A percentile compares a stretch with the other conserved stretches of the same genome.
phyloP scores from a whole-genome alignment of 306 rosid species.

The Ammopiptanthus mongolicus region DNA sequence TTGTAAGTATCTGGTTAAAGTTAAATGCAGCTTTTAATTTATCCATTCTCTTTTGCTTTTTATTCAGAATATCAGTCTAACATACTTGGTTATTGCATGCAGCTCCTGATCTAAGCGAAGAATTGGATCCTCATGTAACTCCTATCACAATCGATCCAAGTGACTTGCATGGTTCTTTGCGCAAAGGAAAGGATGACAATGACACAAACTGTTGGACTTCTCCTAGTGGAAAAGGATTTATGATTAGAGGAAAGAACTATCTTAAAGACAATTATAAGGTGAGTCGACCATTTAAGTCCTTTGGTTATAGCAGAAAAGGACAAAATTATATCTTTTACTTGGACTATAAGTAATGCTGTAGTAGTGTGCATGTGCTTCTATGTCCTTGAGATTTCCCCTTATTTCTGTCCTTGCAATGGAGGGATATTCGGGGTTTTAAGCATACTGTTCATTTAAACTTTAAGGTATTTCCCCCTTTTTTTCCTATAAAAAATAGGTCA shows the following conservation, averaged over 20 bases:
- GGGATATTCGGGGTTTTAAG: background rate
- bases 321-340: background rate
- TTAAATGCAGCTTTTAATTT: conserved; percentile 6
- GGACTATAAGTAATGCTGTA: background rate
- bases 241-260: conserved; percentile 91
- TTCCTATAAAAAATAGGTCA: no score
- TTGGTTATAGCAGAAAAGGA: conserved; percentile 8
- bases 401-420: background rate
- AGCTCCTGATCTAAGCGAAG: conserved; percentile 58
- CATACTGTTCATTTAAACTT: conserved; percentile 1
- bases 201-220: conserved; percentile 84
- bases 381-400: background rate
- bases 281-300: conserved; percentile 12
- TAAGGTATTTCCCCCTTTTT: no score
- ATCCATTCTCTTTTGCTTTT: background rate
- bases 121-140: conserved; percentile 49
- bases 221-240: conserved; percentile 78
- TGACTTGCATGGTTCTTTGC: conserved; percentile 57
- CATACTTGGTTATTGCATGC: conserved; percentile 33
- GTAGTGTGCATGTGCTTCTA: background rate
- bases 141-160: conserved; percentile 48
- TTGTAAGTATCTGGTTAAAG: background rate
- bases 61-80: conserved; percentile 4
- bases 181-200: conserved; percentile 55
- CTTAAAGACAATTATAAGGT: conserved; percentile 87